Conservation (phyloP, 768 basidiomycete species). For the Bullera alba region DNA sequence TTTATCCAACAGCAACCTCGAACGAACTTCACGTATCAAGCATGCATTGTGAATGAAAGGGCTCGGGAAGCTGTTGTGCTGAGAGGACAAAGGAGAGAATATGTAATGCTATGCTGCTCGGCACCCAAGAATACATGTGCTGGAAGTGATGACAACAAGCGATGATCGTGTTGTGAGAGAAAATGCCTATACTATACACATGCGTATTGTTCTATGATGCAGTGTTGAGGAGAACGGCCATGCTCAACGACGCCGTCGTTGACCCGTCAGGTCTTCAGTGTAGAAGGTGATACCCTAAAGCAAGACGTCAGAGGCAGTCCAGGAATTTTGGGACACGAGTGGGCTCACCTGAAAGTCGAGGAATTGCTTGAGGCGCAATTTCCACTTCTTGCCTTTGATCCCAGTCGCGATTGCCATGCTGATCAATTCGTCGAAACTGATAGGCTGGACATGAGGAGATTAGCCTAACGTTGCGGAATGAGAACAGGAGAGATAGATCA, state of each 20-base stretch:
- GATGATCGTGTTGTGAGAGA: no score
- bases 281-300: slow-evolving; percentile 30
- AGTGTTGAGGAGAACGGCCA: no score
- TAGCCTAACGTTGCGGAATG: no score
- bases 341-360: slow-evolving; percentile 31
- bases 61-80: no score
- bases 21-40: not conserved
- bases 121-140: no score
- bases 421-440: slow-evolving; percentile 33
- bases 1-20: not conserved
- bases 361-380: slow-evolving; percentile 24
- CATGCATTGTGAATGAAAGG: not conserved
- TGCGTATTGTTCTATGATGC: no score
- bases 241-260: slow-evolving; percentile 16
- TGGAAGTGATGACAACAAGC: no score
- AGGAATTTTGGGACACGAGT: not conserved
- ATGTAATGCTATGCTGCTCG: no score
- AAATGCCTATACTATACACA: no score
- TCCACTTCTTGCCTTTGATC: slow-evolving; percentile 30
- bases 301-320: not conserved
- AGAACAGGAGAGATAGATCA: not conserved
- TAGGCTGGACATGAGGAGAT: slow-evolving; percentile 16
- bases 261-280: slow-evolving; percentile 27
- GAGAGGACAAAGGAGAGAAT: not conserved
- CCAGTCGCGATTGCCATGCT: slow-evolving; percentile 22